These are phyloP conservation scores for Magnolia kwangsiensis DNA, from an alignment of 164 flowering plant genomes.

Conservation along the genomic window DNA sequence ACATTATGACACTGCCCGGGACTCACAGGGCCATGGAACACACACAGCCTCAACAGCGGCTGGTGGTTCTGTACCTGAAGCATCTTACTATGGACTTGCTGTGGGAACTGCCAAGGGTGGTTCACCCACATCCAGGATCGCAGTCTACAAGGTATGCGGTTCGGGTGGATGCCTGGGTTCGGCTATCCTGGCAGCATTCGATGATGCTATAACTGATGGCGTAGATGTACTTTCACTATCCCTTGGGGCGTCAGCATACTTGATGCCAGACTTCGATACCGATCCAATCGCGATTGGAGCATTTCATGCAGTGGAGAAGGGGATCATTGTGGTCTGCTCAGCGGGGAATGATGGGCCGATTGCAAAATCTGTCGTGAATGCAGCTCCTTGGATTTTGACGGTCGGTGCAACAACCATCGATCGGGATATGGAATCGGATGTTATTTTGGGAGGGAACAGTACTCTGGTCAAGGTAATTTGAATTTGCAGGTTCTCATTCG, in stretches of 20 bases:
- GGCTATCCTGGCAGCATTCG: conserved; percentile 57
- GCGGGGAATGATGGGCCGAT: conserved; percentile 74
- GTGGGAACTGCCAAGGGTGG: conserved; percentile 71
- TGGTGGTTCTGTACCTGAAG: conserved; percentile 30
- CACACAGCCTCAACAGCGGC: conserved; percentile 38
- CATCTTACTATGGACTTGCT: conserved; percentile 72
- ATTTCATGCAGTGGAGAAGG: conserved; percentile 68
- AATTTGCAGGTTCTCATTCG: neutral
- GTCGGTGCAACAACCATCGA: conserved; percentile 40
- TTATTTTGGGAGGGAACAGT: conserved; percentile 32
- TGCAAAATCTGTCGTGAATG: conserved; percentile 42
- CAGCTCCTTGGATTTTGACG: conserved; percentile 84
- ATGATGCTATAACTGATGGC: conserved; percentile 72
- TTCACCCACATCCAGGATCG: conserved; percentile 57
- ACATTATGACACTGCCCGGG: conserved; percentile 30
- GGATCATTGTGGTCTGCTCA: conserved; percentile 69
- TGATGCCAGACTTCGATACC: conserved; percentile 19
- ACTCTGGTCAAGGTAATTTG: conserved; percentile 42
- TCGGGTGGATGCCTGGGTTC: conserved; percentile 55
- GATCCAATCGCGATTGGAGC: conserved; percentile 82
- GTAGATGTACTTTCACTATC: conserved; percentile 63
- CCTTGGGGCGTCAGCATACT: conserved; percentile 40
- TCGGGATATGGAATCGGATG: conserved; percentile 28
- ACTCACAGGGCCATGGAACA: conserved; percentile 36
- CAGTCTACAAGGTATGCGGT: conserved; percentile 58